Evolutionary conservation across 2,329 filamentous ascomycete genomes (phyloP).

Genomic region (Ascosphaera acerosa): DNA sequence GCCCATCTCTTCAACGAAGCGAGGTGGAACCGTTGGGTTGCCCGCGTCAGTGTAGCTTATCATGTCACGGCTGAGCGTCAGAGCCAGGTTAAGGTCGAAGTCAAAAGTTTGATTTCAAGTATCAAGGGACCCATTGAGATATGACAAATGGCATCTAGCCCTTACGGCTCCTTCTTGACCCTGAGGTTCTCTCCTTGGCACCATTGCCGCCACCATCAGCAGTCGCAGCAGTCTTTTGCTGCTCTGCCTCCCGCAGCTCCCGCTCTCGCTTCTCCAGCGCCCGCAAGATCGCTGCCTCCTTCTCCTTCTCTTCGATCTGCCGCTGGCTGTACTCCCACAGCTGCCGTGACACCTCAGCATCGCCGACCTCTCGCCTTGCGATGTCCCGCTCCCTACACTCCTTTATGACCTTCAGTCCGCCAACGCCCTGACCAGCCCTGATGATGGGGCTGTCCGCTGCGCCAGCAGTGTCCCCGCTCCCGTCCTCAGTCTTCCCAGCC

Average conservation of each 20-base stretch:
- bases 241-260: constrained; percentile 8
- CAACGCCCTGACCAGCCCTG: constrained; percentile 3
- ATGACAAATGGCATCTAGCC: too few species aligned
- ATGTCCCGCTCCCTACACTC: constrained; percentile 61
- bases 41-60: too few species aligned
- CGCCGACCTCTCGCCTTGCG: constrained; percentile 45
- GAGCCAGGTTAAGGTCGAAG: too few species aligned
- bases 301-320: constrained; percentile 60
- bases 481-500: too few species aligned
- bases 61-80: too few species aligned
- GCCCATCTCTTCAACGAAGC: too few species aligned
- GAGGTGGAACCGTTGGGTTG: too few species aligned
- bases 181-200: constrained; percentile 11
- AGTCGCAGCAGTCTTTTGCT: constrained; percentile 6
- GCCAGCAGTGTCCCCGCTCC: too few species aligned
- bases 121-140: too few species aligned
- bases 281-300: constrained; percentile 41
- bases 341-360: constrained; percentile 57
- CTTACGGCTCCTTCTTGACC: constrained; percentile 18
- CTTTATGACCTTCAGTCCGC: constrained; percentile 53
- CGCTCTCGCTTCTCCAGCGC: constrained; percentile 30
- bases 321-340: constrained; percentile 78
- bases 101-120: too few species aligned
- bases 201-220: constrained; percentile 3
- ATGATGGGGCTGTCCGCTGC: not conserved